A percentile compares a stretch with the other conserved stretches of the same genome.
These are phyloP conservation scores for Cornus controversa DNA, from an alignment of 148 eudicot genomes.

Conservation along the genomic window DNA sequence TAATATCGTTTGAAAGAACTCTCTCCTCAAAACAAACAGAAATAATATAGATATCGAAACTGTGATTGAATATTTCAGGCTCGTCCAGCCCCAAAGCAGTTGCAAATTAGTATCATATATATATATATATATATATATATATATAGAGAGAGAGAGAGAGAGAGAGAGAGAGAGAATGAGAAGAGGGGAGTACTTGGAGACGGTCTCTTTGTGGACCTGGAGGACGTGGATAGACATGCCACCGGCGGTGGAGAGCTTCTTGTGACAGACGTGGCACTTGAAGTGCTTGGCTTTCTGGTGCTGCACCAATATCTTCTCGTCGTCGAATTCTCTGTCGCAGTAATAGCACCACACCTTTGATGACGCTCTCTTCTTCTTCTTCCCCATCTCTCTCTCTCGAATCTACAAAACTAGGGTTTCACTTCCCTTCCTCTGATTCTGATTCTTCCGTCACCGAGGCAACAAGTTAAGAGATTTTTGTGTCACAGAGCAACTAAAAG, in stretches of 20 bases:
- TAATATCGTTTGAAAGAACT: too few species aligned
- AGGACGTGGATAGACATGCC: conserved; percentile 97
- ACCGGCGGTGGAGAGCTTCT: conserved; percentile 95
- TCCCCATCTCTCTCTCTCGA: conserved; percentile 41
- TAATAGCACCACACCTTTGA: conserved; percentile 84
- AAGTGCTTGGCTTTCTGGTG: conserved; percentile 98
- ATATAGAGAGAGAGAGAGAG: background rate
- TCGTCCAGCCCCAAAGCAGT: too few species aligned
- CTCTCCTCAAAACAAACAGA: too few species aligned
- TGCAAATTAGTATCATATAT: background rate
- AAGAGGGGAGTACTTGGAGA: conserved; percentile 50
- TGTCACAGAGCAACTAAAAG: too few species aligned
- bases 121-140: background rate
- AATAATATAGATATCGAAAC: too few species aligned
- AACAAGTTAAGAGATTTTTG: too few species aligned
- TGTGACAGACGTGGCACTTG: conserved; percentile 91
- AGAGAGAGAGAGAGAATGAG: background rate
- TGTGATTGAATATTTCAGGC: too few species aligned
- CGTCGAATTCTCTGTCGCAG: conserved; percentile 97
- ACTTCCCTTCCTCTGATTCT: background rate
- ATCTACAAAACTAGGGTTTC: background rate
- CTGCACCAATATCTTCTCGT: conserved; percentile 92
- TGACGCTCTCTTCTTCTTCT: conserved; percentile 81
- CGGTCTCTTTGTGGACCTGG: conserved; percentile 95
- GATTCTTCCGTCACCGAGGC: background rate